Percentiles rank a stretch among this genome's conserved stretches.
These are phyloP conservation scores for Acacia acuminata DNA, from an alignment of 306 rosid species.

Conservation along the genomic window DNA sequence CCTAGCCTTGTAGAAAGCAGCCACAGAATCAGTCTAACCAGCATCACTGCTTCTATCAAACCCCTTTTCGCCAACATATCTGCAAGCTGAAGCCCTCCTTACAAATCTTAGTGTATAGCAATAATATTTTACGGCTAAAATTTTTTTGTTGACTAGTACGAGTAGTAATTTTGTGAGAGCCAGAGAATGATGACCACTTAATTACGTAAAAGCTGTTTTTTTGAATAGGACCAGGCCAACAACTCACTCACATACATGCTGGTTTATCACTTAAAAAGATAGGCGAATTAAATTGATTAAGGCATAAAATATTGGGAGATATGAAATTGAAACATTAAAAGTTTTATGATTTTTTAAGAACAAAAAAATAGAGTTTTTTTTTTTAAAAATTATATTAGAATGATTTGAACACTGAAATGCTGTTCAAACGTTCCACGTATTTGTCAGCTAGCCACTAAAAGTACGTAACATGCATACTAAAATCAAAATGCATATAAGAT, in stretches of 20 bases:
- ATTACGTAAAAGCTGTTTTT: neutral
- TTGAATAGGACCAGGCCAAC: neutral
- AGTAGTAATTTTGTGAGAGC: neutral
- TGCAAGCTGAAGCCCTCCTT: conserved; percentile 45
- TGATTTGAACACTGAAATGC: neutral
- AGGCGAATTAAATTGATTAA: neutral
- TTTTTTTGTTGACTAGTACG: too few relatives aligned
- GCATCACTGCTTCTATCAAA: conserved; percentile 52
- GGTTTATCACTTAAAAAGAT: neutral
- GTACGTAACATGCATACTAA: neutral
- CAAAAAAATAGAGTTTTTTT: too few relatives aligned
- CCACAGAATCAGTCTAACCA: conserved; percentile 57
- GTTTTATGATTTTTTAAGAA: neutral
- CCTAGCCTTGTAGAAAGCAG: conserved; percentile 60
- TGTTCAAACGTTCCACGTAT: neutral
- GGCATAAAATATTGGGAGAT: neutral
- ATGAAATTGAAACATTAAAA: neutral
- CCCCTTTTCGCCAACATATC: conserved; percentile 50
- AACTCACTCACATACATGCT: neutral
- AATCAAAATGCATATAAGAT: neutral
- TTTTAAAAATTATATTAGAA: neutral
- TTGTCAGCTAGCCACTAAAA: neutral
- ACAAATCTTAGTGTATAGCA: neutral
- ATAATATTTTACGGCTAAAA: neutral
- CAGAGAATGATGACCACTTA: neutral